Conservation (phyloP, 164 flowering plant genomes). For the Umbellularia californica region DNA sequence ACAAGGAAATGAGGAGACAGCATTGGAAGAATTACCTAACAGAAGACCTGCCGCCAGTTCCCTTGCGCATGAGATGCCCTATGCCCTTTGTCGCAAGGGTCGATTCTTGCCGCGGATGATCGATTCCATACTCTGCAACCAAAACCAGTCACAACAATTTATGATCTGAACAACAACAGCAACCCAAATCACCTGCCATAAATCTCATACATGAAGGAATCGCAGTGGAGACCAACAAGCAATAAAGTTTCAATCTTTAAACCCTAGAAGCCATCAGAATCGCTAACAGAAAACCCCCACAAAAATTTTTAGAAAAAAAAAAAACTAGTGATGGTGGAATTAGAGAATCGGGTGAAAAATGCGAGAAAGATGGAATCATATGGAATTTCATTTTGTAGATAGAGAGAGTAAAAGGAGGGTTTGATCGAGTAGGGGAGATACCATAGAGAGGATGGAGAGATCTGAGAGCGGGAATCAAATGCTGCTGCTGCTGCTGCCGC, state of each 20-base stretch:
- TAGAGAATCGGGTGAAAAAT: too few relatives aligned
- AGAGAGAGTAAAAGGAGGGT: constrained; percentile 1
- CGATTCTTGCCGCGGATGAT: constrained; percentile 56
- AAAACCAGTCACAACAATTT: neutral
- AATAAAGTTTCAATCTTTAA: neutral
- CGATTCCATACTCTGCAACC: constrained; percentile 53
- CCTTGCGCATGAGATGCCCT: constrained; percentile 84
- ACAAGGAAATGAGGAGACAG: neutral
- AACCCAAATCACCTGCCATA: neutral
- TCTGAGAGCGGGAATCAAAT: neutral
- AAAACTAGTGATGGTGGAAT: too few relatives aligned
- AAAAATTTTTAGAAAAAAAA: too few relatives aligned
- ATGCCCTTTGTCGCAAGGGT: constrained; percentile 55
- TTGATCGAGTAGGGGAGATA: neutral
- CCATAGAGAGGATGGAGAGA: constrained; percentile 8
- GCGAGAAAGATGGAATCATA: too few relatives aligned
- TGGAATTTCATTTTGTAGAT: too few relatives aligned
- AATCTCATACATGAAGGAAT: neutral
- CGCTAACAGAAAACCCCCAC: neutral
- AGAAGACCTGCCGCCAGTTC: constrained; percentile 99
- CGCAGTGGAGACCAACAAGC: neutral
- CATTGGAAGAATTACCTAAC: constrained; percentile 55
- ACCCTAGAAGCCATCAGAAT: neutral
- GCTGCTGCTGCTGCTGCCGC: neutral
- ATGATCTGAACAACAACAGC: neutral